phyloP scores from a whole-genome alignment of 2,329 filamentous ascomycete genomes.

The Cordyceps sp. region DNA sequence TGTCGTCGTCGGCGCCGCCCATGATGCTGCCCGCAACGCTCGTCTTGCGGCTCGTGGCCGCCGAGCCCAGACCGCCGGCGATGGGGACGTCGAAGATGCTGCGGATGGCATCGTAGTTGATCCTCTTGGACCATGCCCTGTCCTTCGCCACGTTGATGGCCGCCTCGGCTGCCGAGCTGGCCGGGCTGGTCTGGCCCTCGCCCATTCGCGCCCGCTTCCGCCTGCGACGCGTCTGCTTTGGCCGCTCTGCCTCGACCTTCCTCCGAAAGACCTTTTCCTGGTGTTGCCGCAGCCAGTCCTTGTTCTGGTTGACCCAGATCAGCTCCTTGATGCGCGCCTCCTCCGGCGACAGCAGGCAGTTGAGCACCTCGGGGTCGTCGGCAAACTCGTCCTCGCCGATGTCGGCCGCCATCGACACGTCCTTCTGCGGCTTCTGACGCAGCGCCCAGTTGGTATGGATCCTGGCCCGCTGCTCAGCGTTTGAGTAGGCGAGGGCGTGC shows the following conservation, averaged over 20 bases:
- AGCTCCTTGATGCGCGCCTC: conserved; percentile 75
- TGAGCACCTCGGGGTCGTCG: conserved; percentile 72
- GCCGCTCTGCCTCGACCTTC: conserved; percentile 42
- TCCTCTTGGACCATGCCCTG: conserved; percentile 54
- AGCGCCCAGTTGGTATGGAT: conserved; percentile 36
- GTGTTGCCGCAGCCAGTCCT: conserved; percentile 77
- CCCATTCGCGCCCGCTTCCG: conserved; percentile 41
- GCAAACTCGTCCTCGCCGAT: conserved; percentile 73
- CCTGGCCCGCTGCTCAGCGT: conserved; percentile 35
- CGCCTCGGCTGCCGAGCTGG: conserved; percentile 52
- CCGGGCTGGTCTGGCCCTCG: conserved; percentile 48
- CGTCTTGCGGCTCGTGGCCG: conserved; percentile 28
- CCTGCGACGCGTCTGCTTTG: conserved; percentile 39
- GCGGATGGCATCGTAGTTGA: conserved; percentile 52
- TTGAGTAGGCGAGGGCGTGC: conserved; percentile 40
- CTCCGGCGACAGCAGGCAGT: conserved; percentile 56
- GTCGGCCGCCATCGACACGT: conserved; percentile 41
- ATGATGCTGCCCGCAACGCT: conserved; percentile 19
- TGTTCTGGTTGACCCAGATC: conserved; percentile 90
- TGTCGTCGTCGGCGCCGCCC: conserved; percentile 9
- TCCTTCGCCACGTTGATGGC: conserved; percentile 51
- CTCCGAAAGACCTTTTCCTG: conserved; percentile 69
- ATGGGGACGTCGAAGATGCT: conserved; percentile 35
- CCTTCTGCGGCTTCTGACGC: conserved; percentile 27
- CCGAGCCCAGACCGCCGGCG: conserved; percentile 28